These are phyloP conservation scores for Lachancea thermotolerans DNA, from an alignment of 805 yeast genomes.

Conservation along the genomic window DNA sequence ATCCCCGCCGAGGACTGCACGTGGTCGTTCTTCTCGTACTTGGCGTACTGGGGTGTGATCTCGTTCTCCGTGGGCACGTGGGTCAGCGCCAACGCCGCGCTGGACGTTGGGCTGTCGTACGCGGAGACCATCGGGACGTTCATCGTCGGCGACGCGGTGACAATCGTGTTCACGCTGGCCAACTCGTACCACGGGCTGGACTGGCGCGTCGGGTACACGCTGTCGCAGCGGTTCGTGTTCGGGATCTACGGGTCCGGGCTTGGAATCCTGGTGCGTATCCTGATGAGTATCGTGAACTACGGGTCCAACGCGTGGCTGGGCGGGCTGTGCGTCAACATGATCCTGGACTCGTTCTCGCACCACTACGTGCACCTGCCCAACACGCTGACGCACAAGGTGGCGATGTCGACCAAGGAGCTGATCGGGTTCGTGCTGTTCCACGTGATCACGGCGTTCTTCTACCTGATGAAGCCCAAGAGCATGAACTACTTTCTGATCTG, in stretches of 20 bases:
- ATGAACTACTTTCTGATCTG: slow-evolving; percentile 33
- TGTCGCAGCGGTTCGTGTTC: slow-evolving; percentile 41
- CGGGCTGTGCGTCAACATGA: slow-evolving; percentile 35
- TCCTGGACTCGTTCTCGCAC: slow-evolving; percentile 33
- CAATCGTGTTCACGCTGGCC: slow-evolving; percentile 38
- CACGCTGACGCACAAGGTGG: slow-evolving; percentile 33
- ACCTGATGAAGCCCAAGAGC: slow-evolving; percentile 39
- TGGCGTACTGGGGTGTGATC: slow-evolving; percentile 41
- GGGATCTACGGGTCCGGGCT: slow-evolving; percentile 39
- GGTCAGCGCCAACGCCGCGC: slow-evolving; percentile 40
- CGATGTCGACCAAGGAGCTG: slow-evolving; percentile 37
- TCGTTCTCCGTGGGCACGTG: slow-evolving; percentile 41
- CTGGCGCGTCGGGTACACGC: slow-evolving; percentile 44
- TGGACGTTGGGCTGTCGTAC: slow-evolving; percentile 40
- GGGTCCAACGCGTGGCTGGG: slow-evolving; percentile 41
- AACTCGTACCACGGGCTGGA: slow-evolving; percentile 44
- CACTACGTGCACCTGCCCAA: slow-evolving; percentile 33
- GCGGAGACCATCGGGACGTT: slow-evolving; percentile 41
- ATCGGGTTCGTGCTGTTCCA: slow-evolving; percentile 38
- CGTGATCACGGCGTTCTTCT: slow-evolving; percentile 35
- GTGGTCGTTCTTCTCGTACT: slow-evolving; percentile 37
- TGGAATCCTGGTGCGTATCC: slow-evolving; percentile 36
- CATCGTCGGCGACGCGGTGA: slow-evolving; percentile 41
- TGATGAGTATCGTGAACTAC: slow-evolving; percentile 37
- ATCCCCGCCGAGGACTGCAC: slow-evolving; percentile 26